Base-by-base conservation (phyloP, 495 filamentous ascomycete species). In the Aspergillus asperescens region DNA sequence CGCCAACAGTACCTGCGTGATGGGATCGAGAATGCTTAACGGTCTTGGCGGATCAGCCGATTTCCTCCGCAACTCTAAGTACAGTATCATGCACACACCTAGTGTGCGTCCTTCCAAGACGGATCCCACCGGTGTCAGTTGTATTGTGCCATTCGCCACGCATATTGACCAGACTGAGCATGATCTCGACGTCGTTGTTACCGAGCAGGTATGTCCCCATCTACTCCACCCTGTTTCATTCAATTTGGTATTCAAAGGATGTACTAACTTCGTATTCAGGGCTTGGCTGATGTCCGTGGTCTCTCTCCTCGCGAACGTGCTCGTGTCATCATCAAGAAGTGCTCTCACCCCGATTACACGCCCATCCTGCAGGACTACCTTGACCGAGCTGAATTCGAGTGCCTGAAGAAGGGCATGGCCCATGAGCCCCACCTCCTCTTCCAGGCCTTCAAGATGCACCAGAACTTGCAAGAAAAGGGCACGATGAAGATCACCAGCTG, bases 151-250 rank as follows among this genome's bases (percentile, higher is more conserved):
- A 41, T 90, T 94, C 87, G 89, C 86, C 68, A 94, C 90, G 6
- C 90, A 95, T 73, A 77, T 95, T 57, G 90, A 95, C 70, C 90
- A 93, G 78, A 94, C 90, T 0, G 90, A 94, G 74, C 89, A 94
- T 68, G 90, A 90, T 66, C 78, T 95, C 34, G 90, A 95, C 58
- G 82, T 94, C 13, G 68, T 94, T 45, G 90, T 95, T 7, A 95
- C 90, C 3, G 90, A 95, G 71, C 82, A 86, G 60, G 71, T 67
- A 56, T 3, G 45, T 43, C n/a, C n/a, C n/a, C n/a, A n/a, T n/a
- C n/a, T n/a, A n/a, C n/a, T n/a, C n/a, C n/a, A n/a, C 18, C 20
- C 6, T 24, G 9, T 44, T 20, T 37, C 4, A 5, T 20, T 31
- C 12, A 22, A 44, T 43, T 25, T 4, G 16, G 12, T 50, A 52